Evolutionary conservation across 2,329 filamentous ascomycete species (phyloP), one percentile per base, ranked within the genome.

Genomic region (Aspergillus sp.): DNA sequence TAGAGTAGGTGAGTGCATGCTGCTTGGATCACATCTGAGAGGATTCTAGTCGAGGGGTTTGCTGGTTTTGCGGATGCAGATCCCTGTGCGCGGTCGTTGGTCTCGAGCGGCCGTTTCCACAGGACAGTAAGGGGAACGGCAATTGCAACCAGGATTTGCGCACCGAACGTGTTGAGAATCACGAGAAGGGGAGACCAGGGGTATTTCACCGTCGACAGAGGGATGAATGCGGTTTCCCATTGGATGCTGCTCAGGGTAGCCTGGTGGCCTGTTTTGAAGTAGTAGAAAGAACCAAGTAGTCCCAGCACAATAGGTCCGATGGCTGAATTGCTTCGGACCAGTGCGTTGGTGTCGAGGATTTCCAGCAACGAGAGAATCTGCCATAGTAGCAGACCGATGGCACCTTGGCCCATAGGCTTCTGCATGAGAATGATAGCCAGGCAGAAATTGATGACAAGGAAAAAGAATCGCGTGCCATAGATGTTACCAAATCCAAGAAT

Each of bases 191-290:
- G 90, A 0, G 83, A 86, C 87, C 88, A 96, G 1, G 93, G 93
- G 68, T 98, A 96, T 45, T 81, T 80, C 51, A 98, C 81, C 5
- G 80, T 81, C 46, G 85, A 82, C 6, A 97, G 77, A 0, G 91
- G 87, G 53, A 98, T 88, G 69, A 98, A 98, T 3, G 90, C 91
- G 13, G 82, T 81, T 69, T 98, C 93, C 93, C 93, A 98, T 62
- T 98, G 93, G 60, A 98, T 91, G 52, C 83, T 88, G 54, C 84
- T 79, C 26, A 95, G 78, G 0, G 83, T 86, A 9, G 91, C 91
- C 68, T 97, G 91, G 67, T 98, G 93, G 48, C 93, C 93, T 0
- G 93, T 98, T 63, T 95, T 96, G 81, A 98, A 98, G 74, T 84
- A 98, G 72, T 96, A 85, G 68, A 91, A 95, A 58, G 86, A 89